These are phyloP conservation scores for Colletotrichum neosansevieriae DNA, from an alignment of 2,329 filamentous ascomycete species.

Conservation along the genomic window DNA sequence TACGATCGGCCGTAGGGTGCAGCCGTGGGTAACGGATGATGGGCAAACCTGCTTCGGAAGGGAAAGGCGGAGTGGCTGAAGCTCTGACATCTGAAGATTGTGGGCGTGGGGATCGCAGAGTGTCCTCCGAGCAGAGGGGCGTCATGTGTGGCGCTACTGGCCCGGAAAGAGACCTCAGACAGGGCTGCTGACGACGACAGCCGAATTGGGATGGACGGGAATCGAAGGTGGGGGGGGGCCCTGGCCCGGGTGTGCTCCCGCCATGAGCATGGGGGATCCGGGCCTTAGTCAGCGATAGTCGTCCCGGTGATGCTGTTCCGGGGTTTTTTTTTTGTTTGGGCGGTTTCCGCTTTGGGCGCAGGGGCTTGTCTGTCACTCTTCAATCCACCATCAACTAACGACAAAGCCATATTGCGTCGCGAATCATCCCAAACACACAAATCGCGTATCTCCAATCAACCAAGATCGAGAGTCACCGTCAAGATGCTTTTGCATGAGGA, in stretches of 20 bases:
- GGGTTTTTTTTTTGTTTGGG: slow-evolving; percentile 32
- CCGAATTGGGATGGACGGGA: slow-evolving; percentile 26
- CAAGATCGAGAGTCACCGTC: slow-evolving; percentile 41
- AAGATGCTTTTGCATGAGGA: slow-evolving; percentile 96
- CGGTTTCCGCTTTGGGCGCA: slow-evolving; percentile 20
- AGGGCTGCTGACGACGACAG: slow-evolving; percentile 35
- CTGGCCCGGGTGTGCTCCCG: not conserved
- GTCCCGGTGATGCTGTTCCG: slow-evolving; percentile 46
- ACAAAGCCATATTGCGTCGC: not conserved
- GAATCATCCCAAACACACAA: not conserved
- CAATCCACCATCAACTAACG: slow-evolving; percentile 1
- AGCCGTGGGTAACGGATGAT: not conserved
- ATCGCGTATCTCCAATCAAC: not conserved
- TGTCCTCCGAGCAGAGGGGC: not conserved
- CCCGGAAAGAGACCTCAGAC: not conserved
- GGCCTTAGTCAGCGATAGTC: slow-evolving; percentile 45
- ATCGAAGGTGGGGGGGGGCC: slow-evolving; percentile 1
- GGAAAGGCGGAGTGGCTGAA: slow-evolving; percentile 37
- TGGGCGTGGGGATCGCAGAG: slow-evolving; percentile 16
- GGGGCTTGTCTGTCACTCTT: not conserved
- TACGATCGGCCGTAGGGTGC: too few relatives aligned
- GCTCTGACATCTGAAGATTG: slow-evolving; percentile 38
- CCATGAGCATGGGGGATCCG: too few relatives aligned
- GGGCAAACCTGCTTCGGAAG: slow-evolving; percentile 36
- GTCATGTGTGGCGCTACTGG: slow-evolving; percentile 27